A percentile compares a stretch with the other conserved stretches of the same genome.
phyloP scores from a whole-genome alignment of 177 flowering plant species.

The Tripterygium wilfordii region DNA sequence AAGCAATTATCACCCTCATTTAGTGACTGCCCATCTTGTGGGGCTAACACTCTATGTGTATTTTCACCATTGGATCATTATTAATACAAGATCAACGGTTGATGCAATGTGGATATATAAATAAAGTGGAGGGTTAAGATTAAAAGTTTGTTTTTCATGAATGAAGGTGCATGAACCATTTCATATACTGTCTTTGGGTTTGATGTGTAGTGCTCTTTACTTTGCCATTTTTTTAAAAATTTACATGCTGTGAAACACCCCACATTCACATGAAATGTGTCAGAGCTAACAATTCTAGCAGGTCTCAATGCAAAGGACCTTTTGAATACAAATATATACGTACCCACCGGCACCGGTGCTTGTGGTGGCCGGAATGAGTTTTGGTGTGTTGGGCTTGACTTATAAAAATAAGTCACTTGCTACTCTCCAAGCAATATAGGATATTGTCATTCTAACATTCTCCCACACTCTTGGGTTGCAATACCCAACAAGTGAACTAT shows the following conservation, averaged over 20 bases:
- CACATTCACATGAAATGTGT: conserved; percentile 40
- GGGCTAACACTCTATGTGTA: too few species aligned
- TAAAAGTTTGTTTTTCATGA: background rate
- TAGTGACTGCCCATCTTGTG: conserved; percentile 21
- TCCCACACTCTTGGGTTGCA: too few species aligned
- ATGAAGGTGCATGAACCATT: conserved; percentile 30
- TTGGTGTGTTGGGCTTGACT: too few species aligned
- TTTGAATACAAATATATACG: too few species aligned
- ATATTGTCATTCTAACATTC: too few species aligned
- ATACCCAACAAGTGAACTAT: too few species aligned
- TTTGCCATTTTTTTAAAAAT: conserved; percentile 4
- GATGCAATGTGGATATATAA: background rate
- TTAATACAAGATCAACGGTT: conserved; percentile 1
- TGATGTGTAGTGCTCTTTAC: conserved; percentile 3
- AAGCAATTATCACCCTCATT: conserved; percentile 17
- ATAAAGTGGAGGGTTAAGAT: conserved; percentile 7
- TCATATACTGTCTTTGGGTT: background rate
- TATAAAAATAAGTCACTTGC: too few species aligned
- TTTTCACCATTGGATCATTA: too few species aligned
- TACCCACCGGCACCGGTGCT: too few species aligned
- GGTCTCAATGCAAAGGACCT: background rate
- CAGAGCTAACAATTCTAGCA: conserved; percentile 21
- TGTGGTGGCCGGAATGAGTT: too few species aligned
- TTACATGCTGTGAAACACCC: conserved; percentile 20
- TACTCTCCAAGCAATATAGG: too few species aligned